Base-by-base conservation (phyloP, 257 asterid genomes). In the Voacanga thouarsii region DNA sequence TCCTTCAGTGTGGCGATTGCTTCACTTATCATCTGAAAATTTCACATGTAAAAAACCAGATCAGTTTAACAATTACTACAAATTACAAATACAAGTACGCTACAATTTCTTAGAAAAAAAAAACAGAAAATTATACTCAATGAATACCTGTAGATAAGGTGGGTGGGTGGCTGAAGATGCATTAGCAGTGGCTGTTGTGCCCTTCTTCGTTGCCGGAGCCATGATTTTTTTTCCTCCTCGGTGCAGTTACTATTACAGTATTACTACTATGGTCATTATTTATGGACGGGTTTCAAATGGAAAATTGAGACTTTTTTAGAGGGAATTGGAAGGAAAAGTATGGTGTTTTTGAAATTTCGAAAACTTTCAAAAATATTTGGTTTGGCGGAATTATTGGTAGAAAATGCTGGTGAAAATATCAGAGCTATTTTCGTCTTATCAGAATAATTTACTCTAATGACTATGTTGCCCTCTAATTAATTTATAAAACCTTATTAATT, bases 1-100 rank as follows among this genome's bases (percentile, higher is more conserved):
- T 91, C 91, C 83, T 91, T 91, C 82, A 88, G 80, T 1, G 89
- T 43, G 6, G 85, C 87, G 61, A 91, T 84, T 18, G 96, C 94
- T 79, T 91, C 92, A 19, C 75, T 77, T 65, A 88, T 85, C 90
- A 89, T 89, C 94, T 88, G 59, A 53, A 15, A 50, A 50, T 50
- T 50, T 50, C 56, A 0, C 21, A 53, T 1, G 23, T 53, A 12
- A 51, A 51, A 15, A 50, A 50, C 11, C 55, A 75, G 45, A 51
- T 9, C 2, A 12, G 2, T 51, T 15, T 16, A 53, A 24, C 33
- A 24, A 19, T 59, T 21, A 55, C 19, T 6, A 75, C 44, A 19
- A 12, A 3, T 0, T 12, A 43, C 19, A 33, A 66, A 14, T 44
- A 68, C 56, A 9, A 50, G 56, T 50, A 50, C 18, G 0, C 3